Base-by-base conservation (phyloP, 2,329 filamentous ascomycete genomes). In the Tolypocladium tropicale region DNA sequence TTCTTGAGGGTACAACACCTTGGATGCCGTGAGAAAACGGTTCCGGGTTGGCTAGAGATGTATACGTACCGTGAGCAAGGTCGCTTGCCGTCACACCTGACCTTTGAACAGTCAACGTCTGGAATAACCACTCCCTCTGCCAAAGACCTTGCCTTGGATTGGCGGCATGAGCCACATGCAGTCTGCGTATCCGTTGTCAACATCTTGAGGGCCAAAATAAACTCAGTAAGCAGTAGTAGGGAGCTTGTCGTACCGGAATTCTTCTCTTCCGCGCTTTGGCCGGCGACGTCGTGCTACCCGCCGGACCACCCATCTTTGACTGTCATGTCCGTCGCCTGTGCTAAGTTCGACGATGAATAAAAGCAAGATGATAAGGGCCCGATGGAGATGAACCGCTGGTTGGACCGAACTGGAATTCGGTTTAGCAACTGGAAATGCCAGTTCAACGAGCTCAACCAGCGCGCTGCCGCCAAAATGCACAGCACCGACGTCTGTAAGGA, bases 81-180 rank as follows among this genome's bases (percentile, higher is more conserved):
- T 6, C 61, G 57, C 23, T 60, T 58, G 7, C 59, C 64, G 49
- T 66, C 61, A 34, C 65, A 67, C 56, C 56, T 62, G 3, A 61
- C 61, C 63, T 66, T 28, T 16, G 1, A 34, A 10, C 21, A 7
- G 30, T n/a, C 6, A 32, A 11, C 21, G 36, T 6, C 14, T 21
- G 21, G 16, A 11, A 7, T 30, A 14, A 48, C 16, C 18, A 12
- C 16, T 3, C 3, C 16, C 6, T 9, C 3, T 5, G 2, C 6
- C 2, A 25, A 14, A n/a, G n/a, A 16, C 1, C 6, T 25, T 54
- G 64, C 65, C 58, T 67, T 67, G 49, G 64, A 63, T n/a, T 57
- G 58, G 4, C 65, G 63, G 50, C 65, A 67, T 10, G 63, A 58
- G 30, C 55, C 59, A 36, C 65, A 67, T 14, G 65, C 63, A 53